Evolutionary conservation across 768 basidiomycete genomes (phyloP).

Genomic region (Boletus coccyginus): DNA sequence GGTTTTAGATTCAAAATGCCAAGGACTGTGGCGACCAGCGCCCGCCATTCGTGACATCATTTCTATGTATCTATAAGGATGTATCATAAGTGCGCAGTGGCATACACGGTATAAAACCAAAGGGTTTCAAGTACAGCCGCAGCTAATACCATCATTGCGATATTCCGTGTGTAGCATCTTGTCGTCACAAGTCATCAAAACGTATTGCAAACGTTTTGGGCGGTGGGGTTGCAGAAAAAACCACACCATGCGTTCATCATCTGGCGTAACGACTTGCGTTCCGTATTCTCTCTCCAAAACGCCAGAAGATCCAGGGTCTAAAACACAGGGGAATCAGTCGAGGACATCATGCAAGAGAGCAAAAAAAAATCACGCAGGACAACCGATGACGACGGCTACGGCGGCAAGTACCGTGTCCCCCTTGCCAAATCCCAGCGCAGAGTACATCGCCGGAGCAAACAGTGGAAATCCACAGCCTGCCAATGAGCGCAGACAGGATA

Average conservation of each 20-base stretch:
- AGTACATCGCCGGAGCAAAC: slow-evolving; percentile 72
- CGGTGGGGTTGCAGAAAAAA: too few species aligned
- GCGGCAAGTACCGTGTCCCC: slow-evolving; percentile 64
- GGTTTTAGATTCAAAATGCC: neutral
- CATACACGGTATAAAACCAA: neutral
- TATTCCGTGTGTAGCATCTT: neutral
- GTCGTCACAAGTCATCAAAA: neutral
- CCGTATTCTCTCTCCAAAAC: slow-evolving; percentile 48
- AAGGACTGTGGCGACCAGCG: neutral
- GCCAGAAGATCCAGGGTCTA: slow-evolving; percentile 45
- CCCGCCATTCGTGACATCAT: neutral
- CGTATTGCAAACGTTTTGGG: neutral
- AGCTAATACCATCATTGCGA: neutral
- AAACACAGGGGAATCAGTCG: slow-evolving; percentile 34
- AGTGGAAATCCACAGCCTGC: slow-evolving; percentile 76
- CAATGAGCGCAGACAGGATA: slow-evolving; percentile 57
- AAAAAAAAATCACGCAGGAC: slow-evolving; percentile 42
- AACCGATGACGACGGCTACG: slow-evolving; percentile 55
- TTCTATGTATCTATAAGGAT: too few species aligned
- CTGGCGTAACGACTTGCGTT: slow-evolving; percentile 43
- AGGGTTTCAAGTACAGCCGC: neutral
- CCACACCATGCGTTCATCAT: neutral
- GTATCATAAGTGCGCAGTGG: too few species aligned
- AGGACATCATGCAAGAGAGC: neutral
- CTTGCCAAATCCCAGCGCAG: slow-evolving; percentile 63